A percentile compares a stretch with the other conserved stretches of the same genome.
Evolutionary conservation across 2,329 filamentous ascomycete genomes (phyloP).

Genomic region (Metarhizium brunneum): DNA sequence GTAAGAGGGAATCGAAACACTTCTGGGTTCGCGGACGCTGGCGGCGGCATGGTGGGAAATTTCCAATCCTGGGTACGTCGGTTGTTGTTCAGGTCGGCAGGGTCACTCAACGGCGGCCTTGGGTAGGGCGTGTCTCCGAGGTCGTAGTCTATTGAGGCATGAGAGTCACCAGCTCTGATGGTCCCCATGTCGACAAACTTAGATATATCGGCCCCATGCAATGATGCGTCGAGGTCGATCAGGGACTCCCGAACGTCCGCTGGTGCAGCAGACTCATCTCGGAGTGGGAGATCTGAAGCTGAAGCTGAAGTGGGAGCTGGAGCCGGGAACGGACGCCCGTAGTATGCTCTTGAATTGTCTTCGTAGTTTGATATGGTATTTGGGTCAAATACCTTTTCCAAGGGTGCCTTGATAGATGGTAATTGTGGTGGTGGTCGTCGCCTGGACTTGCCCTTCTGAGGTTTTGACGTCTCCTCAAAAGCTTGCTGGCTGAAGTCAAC

Average conservation of each 20-base stretch:
- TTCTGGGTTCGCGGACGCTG: constrained; percentile 44
- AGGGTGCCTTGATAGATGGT: constrained; percentile 46
- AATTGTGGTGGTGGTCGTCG: constrained; percentile 49
- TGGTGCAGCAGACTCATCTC: constrained; percentile 42
- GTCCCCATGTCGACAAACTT: constrained; percentile 54
- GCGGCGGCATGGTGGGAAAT: constrained; percentile 42
- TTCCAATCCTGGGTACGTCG: constrained; percentile 48
- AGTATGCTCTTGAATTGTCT: constrained; percentile 53
- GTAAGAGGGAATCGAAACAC: constrained; percentile 40
- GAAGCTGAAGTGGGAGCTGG: constrained; percentile 18
- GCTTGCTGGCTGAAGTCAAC: constrained; percentile 41
- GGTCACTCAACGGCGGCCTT: constrained; percentile 47
- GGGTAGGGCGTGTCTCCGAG: constrained; percentile 34
- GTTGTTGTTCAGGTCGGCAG: constrained; percentile 40
- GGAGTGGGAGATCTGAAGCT: constrained; percentile 47
- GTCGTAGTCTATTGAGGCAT: constrained; percentile 39
- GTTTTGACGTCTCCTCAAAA: constrained; percentile 41
- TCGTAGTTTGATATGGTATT: constrained; percentile 57
- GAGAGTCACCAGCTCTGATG: constrained; percentile 40
- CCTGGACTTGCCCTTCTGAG: constrained; percentile 42
- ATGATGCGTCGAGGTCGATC: constrained; percentile 54
- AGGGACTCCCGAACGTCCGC: constrained; percentile 50
- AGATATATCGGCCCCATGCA: constrained; percentile 45
- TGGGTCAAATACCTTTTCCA: constrained; percentile 58
- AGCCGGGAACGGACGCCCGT: constrained; percentile 36